These are phyloP conservation scores for Trichoderma aggressivum DNA, from an alignment of 2,329 filamentous ascomycete genomes.

Conservation along the genomic window DNA sequence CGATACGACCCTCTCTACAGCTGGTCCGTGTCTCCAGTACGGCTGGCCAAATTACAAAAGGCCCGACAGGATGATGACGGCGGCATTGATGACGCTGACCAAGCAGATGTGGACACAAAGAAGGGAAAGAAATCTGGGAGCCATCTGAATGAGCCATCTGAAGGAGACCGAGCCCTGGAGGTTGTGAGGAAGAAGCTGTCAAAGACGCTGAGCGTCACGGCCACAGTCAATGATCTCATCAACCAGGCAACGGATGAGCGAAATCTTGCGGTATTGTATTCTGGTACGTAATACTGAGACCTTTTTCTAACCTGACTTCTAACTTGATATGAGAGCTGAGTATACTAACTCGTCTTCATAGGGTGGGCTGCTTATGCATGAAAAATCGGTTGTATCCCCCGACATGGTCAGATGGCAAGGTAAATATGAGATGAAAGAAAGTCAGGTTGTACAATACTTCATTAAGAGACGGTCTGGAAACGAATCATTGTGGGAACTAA, in stretches of 20 bases:
- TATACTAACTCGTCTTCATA: constrained; percentile 21
- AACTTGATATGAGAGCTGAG: not conserved
- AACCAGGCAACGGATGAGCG: constrained; percentile 91
- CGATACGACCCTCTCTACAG: constrained; percentile 97
- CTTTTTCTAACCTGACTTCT: not conserved
- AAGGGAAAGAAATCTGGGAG: constrained; percentile 35
- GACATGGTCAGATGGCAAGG: not conserved
- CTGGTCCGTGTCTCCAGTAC: constrained; percentile 80
- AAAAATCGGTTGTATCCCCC: not conserved
- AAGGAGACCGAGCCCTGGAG: constrained; percentile 87
- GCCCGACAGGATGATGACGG: constrained; percentile 51
- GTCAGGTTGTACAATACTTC: not conserved
- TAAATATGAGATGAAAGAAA: not conserved
- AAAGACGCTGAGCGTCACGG: constrained; percentile 88
- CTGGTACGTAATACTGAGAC: constrained; percentile 51
- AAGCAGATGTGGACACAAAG: constrained; percentile 41
- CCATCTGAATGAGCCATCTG: constrained; percentile 56
- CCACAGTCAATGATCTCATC: constrained; percentile 95
- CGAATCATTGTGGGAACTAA: no score
- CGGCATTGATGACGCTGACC: constrained; percentile 35
- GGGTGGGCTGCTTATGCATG: constrained; percentile 48
- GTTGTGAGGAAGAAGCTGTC: constrained; percentile 95
- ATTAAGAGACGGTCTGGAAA: not conserved
- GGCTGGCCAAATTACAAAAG: constrained; percentile 62
- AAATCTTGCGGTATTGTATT: constrained; percentile 88